A percentile compares a stretch with the other conserved stretches of the same genome.
Conservation (phyloP, 1,284 basidiomycete species). For the Ganoderma sinense region DNA sequence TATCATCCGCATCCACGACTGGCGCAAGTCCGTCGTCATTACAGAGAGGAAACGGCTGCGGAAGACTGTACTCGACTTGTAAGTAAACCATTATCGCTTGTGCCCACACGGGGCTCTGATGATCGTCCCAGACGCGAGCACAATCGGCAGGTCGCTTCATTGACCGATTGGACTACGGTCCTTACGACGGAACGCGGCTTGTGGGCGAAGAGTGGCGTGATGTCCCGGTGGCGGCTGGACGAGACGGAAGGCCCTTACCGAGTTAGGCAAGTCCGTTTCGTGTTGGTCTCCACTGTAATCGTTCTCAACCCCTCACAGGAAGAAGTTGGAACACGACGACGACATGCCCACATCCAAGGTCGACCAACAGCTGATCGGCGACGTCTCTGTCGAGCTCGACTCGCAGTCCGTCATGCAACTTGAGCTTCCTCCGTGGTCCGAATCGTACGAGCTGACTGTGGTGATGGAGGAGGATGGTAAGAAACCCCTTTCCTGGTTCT, state of each 20-base stretch:
- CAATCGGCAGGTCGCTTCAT: slow-evolving; percentile 67
- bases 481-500: slow-evolving; percentile 18
- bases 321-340: slow-evolving; percentile 75
- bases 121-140: slow-evolving; percentile 63
- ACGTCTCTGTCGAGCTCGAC: slow-evolving; percentile 68
- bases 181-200: slow-evolving; percentile 79
- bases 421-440: slow-evolving; percentile 82
- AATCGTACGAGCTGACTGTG: slow-evolving; percentile 76
- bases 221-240: slow-evolving; percentile 77
- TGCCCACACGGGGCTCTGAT: neutral
- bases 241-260: slow-evolving; percentile 91
- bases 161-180: slow-evolving; percentile 65
- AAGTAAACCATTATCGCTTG: slow-evolving; percentile 32
- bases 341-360: slow-evolving; percentile 58
- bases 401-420: slow-evolving; percentile 64
- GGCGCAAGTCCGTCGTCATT: slow-evolving; percentile 69
- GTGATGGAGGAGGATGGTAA: slow-evolving; percentile 69
- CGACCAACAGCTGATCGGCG: slow-evolving; percentile 56
- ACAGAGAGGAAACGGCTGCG: slow-evolving; percentile 76
- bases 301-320: slow-evolving; percentile 50
- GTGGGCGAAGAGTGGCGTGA: slow-evolving; percentile 68
- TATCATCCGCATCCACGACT: slow-evolving; percentile 67
- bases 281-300: slow-evolving; percentile 37
- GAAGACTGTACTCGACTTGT: slow-evolving; percentile 78
- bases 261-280: slow-evolving; percentile 79